Percentiles rank a stretch among this genome's conserved stretches.
Conservation (phyloP, 148 eudicot genomes). For the Agrostemma githago region DNA sequence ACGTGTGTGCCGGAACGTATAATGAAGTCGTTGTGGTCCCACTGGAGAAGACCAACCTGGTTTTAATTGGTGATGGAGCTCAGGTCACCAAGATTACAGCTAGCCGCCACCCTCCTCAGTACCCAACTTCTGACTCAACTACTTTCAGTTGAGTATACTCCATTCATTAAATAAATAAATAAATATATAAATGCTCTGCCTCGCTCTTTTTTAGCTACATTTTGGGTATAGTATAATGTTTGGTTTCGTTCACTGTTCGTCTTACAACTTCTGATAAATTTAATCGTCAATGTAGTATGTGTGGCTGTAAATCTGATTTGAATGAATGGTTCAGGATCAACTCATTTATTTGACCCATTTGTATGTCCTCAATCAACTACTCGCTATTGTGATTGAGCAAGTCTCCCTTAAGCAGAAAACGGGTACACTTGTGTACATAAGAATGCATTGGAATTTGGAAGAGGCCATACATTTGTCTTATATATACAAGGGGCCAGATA, state of each 20-base stretch:
- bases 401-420: too few relatives aligned
- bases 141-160: constrained; percentile 14
- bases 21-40: constrained; percentile 28
- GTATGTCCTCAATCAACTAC: background rate
- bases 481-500: too few relatives aligned
- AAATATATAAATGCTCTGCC: background rate
- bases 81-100: constrained; percentile 24
- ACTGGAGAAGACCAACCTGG: constrained; percentile 21
- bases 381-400: background rate
- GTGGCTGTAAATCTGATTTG: background rate
- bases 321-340: background rate
- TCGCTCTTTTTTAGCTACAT: background rate
- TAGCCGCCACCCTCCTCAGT: constrained; percentile 18
- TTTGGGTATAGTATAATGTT: background rate
- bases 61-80: constrained; percentile 31
- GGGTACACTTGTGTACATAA: too few relatives aligned
- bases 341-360: background rate
- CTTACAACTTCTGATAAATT: background rate
- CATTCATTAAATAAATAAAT: background rate
- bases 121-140: constrained; percentile 25
- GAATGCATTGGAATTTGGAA: too few relatives aligned
- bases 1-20: constrained; percentile 16
- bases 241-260: background rate
- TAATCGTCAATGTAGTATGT: background rate
- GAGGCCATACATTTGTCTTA: too few relatives aligned